phyloP scores from a whole-genome alignment of 352 stramenopile genomes.

The Phytophthora europaea region DNA sequence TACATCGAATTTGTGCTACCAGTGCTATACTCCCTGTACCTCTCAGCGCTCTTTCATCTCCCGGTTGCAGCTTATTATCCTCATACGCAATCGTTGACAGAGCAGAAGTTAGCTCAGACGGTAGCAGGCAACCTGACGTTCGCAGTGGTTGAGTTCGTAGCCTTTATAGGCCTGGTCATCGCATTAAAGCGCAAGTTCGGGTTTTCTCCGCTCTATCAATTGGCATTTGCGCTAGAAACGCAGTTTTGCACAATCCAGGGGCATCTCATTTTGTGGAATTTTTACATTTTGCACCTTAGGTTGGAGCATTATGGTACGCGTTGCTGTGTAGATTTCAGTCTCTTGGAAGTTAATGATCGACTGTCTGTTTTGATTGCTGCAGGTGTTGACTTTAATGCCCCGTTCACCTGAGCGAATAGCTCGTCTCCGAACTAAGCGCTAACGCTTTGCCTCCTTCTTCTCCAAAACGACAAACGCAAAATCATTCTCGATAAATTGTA shows the following conservation, averaged over 20 bases:
- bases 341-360: not conserved
- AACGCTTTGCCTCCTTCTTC: too few relatives aligned
- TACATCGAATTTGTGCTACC: not conserved
- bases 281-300: not conserved
- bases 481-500: too few relatives aligned
- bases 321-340: not conserved
- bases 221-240: not conserved
- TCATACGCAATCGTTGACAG: not conserved
- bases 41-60: not conserved
- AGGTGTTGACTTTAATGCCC: not conserved
- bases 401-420: not conserved
- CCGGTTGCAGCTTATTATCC: not conserved
- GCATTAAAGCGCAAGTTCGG: not conserved
- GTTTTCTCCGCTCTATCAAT: not conserved
- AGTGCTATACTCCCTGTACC: not conserved
- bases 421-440: too few relatives aligned
- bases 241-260: not conserved
- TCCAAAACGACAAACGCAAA: too few relatives aligned
- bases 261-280: not conserved
- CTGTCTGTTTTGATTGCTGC: not conserved
- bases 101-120: not conserved
- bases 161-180: not conserved
- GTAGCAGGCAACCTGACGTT: not conserved
- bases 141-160: not conserved
- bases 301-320: not conserved